A percentile compares a stretch with the other conserved stretches of the same genome.
Evolutionary conservation across 805 yeast genomes (phyloP).

Genomic region (Pichia nakasei): DNA sequence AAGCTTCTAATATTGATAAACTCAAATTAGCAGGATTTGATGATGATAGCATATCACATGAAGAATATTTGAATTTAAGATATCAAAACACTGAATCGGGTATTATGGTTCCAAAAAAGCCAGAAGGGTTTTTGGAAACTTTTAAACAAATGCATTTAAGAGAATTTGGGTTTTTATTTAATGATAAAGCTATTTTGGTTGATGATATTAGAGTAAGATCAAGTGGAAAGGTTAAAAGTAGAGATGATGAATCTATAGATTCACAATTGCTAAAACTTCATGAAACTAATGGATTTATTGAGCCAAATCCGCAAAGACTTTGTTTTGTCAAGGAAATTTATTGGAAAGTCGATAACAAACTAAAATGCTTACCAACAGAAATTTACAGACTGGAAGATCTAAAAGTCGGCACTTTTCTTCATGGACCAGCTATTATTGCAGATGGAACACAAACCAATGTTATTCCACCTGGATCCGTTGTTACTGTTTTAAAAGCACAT

Average conservation of each 20-base stretch:
- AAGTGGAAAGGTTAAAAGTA: slow-evolving; percentile 48
- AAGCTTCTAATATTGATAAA: slow-evolving; percentile 31
- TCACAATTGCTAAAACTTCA: slow-evolving; percentile 39
- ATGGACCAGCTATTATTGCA: slow-evolving; percentile 70
- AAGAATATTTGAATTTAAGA: slow-evolving; percentile 66
- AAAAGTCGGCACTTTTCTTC: slow-evolving; percentile 40
- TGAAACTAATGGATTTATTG: slow-evolving; percentile 13
- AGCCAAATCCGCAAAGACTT: slow-evolving; percentile 22
- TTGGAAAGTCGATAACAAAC: slow-evolving; percentile 41
- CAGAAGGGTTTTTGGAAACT: slow-evolving; percentile 29
- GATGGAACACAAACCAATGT: slow-evolving; percentile 79
- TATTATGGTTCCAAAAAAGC: slow-evolving; percentile 46
- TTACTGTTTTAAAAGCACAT: slow-evolving; percentile 51
- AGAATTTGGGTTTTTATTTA: slow-evolving; percentile 66
- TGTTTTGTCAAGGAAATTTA: slow-evolving; percentile 38
- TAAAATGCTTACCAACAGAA: slow-evolving; percentile 36
- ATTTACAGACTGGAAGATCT: slow-evolving; percentile 49
- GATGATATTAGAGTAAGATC: slow-evolving; percentile 72
- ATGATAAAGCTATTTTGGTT: slow-evolving; percentile 44
- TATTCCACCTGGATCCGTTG: slow-evolving; percentile 52
- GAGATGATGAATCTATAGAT: slow-evolving; percentile 35
- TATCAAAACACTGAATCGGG: slow-evolving; percentile 88
- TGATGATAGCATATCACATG: slow-evolving; percentile 38
- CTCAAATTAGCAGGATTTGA: slow-evolving; percentile 47
- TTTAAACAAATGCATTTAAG: slow-evolving; percentile 51